Evolutionary conservation across 306 rosid species (phyloP), one percentile per base, ranked within the genome.

Genomic region (Datisca glomerata): DNA sequence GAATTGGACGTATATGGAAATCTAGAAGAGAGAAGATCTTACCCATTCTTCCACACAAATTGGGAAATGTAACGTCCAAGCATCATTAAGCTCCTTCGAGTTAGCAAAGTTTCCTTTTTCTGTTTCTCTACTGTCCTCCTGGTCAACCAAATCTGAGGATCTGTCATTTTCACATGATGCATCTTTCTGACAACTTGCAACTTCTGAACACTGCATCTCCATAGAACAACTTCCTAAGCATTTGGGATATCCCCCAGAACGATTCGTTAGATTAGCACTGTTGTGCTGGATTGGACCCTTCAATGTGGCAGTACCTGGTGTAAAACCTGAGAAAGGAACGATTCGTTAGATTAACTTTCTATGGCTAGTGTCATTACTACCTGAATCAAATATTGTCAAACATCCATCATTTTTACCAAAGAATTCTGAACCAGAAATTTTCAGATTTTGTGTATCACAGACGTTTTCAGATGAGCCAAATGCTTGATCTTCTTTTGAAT

Each of bases 181-280:
- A 24, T 59, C 74, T 57, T 63, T 69, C 45, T 43, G 66, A 51
- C 71, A 75, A 44, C 68, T 70, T 51, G 64, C 74, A 72, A 60
- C 73, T 51, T 72, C 81, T 45, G 78, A 72, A 40, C 51, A 57
- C 54, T 63, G 74, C 45, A 55, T 57, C 47, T 63, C 76, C 32
- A 50, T 21, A 18, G 65, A 69, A 63, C 69, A 54, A 60, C 51
- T 52, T 31, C 41, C 65, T 31, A 66, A 66, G 56, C 51, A 58
- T 53, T 72, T 67, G 15, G 51, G 62, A 42, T 53, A 15, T 29
- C 40, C 61, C 44, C 55, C 53, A 13, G 57, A 33, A 39, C 55
- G 62, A 24, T 55, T 57, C 41, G 38, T 38, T 53, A 23, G 39
- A 47, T 67, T 48, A 61, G 52, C 61, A 47, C 47, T 47, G 58